Conservation (phyloP, 176 grass and related monocot genomes). For the Musa itinerans region DNA sequence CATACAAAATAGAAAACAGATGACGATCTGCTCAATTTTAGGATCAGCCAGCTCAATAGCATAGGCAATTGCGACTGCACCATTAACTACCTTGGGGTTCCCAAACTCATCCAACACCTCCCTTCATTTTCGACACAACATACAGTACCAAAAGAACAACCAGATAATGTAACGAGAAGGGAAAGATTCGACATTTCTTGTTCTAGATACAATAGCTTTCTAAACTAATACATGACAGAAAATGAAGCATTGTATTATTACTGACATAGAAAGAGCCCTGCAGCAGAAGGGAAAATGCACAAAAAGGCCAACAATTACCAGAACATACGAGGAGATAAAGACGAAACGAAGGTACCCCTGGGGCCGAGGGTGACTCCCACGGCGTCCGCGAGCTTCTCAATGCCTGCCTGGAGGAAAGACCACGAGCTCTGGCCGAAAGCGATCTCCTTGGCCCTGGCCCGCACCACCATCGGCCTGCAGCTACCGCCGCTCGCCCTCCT, state of each 20-base stretch:
- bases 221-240: neutral
- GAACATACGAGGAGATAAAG: neutral
- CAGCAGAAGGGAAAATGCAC: neutral
- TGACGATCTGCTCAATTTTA: constrained; percentile 3
- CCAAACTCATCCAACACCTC: constrained; percentile 62
- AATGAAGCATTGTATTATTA: neutral
- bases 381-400: constrained; percentile 69
- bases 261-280: neutral
- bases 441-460: constrained; percentile 48
- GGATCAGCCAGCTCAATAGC: constrained; percentile 67
- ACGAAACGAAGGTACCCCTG: constrained; percentile 24
- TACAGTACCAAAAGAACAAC: neutral
- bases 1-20: neutral
- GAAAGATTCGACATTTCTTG: no score
- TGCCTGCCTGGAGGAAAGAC: constrained; percentile 39
- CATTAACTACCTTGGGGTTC: constrained; percentile 55
- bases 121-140: constrained; percentile 16
- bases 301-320: constrained; percentile 9
- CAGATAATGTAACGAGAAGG: no score
- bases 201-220: no score
- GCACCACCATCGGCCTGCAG: constrained; percentile 32
- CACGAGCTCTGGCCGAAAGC: constrained; percentile 57
- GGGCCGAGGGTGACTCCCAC: constrained; percentile 70
- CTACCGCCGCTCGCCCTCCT: constrained; percentile 28
- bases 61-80: constrained; percentile 64